These are phyloP conservation scores for Schizochytrium sp. DNA, from an alignment of 108 stramenopile species.

Conservation along the genomic window DNA sequence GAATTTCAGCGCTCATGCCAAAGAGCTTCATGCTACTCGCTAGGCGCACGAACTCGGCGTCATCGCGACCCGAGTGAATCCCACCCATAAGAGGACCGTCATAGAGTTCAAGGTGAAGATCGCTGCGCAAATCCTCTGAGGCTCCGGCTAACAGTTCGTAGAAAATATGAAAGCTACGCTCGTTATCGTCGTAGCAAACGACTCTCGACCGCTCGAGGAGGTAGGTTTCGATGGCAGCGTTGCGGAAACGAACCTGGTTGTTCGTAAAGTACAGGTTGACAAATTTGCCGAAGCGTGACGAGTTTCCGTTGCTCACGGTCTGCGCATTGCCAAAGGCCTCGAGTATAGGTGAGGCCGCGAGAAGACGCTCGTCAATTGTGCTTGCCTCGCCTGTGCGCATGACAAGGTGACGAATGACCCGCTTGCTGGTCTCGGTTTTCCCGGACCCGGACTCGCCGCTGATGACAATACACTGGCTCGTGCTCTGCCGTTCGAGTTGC, in stretches of 20 bases:
- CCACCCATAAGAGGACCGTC: slow-evolving; percentile 14
- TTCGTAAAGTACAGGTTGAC: slow-evolving; percentile 44
- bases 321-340: slow-evolving; percentile 50
- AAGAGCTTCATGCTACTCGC: not conserved
- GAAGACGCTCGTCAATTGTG: slow-evolving; percentile 23
- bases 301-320: slow-evolving; percentile 38
- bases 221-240: not conserved
- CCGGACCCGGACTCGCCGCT: slow-evolving; percentile 30
- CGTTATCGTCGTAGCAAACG: not conserved
- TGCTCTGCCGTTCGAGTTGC: not conserved
- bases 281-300: slow-evolving; percentile 56
- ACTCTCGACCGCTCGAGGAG: not conserved
- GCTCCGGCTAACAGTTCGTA: slow-evolving; percentile 59
- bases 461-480: slow-evolving; percentile 9
- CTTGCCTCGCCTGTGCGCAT: not conserved
- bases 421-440: slow-evolving; percentile 28
- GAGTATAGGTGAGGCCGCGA: slow-evolving; percentile 37
- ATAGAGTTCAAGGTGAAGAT: slow-evolving; percentile 1
- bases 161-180: slow-evolving; percentile 78
- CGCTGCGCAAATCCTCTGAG: not conserved
- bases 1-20: slow-evolving; percentile 46
- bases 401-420: slow-evolving; percentile 14
- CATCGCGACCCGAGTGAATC: not conserved
- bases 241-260: not conserved
- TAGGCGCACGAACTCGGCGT: not conserved